Evolutionary conservation across 257 asterid species (phyloP), one percentile per base, ranked within the genome.

Genomic region (Solanum bulbocastanum): DNA sequence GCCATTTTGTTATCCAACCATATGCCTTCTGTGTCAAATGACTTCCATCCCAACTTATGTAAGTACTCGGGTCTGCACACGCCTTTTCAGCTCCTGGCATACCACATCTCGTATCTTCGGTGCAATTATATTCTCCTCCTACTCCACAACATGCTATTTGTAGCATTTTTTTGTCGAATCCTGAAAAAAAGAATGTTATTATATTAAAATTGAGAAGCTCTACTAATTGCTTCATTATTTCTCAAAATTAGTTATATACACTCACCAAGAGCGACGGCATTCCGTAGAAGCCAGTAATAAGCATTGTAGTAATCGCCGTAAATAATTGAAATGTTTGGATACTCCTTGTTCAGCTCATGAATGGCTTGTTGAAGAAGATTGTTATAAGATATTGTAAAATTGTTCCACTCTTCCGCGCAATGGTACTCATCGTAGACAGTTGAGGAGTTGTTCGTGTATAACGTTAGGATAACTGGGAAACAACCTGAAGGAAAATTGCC

Each of bases 21-120:
- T 91, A 72, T 60, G 91, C 93, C 68, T 66, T 13, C 62, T 87
- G 91, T 13, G 91, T 88, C 83, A 90, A 56, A 86, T 90, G 86
- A 22, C 86, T 10, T 23, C 92, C 92, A 71, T 91, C 91, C 93
- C 93, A 91, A 30, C 82, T 83, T 15, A 88, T 8, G 60, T 68
- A 58, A 9, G 23, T 33, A 62, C 1, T 58, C 25, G 46, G 89
- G 86, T 44, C 39, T 25, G 68, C 27, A 30, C 92, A 91, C 9
- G 23, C 23, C 2, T 52, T 16, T 52, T 52, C 60, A 52, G 3
- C 60, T 52, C 23, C 60, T 5, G 3, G 60, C 60, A 2, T 52
- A 15, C 92, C 93, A 44, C 92, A 90, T 27, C 1, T 74, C 40
- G 6, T 91, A 10, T 22, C 6, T 10, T 3, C 1, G 15, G 76